Evolutionary conservation across 2,329 filamentous ascomycete species (phyloP).

Genomic region (Hymenoscyphus infarciens): DNA sequence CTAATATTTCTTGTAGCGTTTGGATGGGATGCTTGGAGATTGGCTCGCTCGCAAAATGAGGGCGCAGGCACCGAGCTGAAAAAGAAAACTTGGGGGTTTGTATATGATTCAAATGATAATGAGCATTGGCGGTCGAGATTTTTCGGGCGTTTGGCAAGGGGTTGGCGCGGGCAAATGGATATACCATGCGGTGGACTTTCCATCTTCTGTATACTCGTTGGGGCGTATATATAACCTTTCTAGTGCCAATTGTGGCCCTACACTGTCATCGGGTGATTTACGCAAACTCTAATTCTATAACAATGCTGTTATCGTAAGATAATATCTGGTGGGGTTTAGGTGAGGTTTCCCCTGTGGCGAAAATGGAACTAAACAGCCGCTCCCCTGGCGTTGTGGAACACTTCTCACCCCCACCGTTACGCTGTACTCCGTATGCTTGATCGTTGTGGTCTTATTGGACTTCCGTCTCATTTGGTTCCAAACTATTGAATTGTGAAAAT

Average conservation of each 20-base stretch:
- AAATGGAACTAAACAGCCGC: neutral
- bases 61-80: constrained; percentile 32
- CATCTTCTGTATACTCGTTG: constrained; percentile 11
- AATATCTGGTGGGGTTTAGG: neutral
- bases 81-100: constrained; percentile 14
- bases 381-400: neutral
- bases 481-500: too few relatives aligned
- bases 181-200: constrained; percentile 22
- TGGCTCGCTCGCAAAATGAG: constrained; percentile 73
- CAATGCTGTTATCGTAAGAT: neutral
- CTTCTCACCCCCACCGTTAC: too few relatives aligned
- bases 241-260: neutral
- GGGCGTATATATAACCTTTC: neutral
- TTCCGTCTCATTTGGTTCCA: too few relatives aligned
- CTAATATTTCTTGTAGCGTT: constrained; percentile 49
- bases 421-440: too few relatives aligned
- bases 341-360: neutral
- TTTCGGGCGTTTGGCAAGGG: constrained; percentile 14
- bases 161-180: constrained; percentile 17
- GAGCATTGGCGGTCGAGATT: constrained; percentile 14
- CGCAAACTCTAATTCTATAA: neutral
- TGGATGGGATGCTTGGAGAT: constrained; percentile 82
- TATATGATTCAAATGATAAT: constrained; percentile 33
- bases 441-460: too few relatives aligned
- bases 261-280: neutral